Evolutionary conservation across 768 basidiomycete species (phyloP), one percentile per base, ranked within the genome.

Genomic region (Mycena crocata): DNA sequence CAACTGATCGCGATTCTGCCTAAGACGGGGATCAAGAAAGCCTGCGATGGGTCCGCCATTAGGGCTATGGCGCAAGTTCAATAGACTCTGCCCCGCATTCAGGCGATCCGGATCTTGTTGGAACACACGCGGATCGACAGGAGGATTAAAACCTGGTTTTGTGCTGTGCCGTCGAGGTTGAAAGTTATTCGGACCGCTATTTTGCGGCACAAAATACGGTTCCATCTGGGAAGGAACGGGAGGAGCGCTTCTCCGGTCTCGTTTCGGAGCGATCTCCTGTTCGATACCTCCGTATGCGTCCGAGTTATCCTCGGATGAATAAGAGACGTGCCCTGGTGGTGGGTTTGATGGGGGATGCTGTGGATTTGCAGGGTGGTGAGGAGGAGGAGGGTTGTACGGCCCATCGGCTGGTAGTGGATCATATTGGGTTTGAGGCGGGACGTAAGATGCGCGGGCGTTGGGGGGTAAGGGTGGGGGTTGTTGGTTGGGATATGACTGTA

Each of bases 221-320:
- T 58, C 60, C 32, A 17, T 46, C 17, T 42, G 21, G 26, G 32
- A 37, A 21, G 51, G 61, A 42, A 14, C 49, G 1, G 60, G 61
- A 46, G 61, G 66, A 4, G 50, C 61, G 39, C 66, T 67, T 7
- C 21, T 23, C 28, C 66, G 56, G 15, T 67, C 44, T 49, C 50
- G 66, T 21, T 28, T 46, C 4, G 61, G 57, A 23, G 40, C 13
- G 15, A 23, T 5, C 14, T 66, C 64, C 24, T 42, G 64, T 19
- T 57, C 68, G 2, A 70, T 70, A 32, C 68, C 68, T 31, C 64
- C 68, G n/a, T 70, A 70, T 10, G 68, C 68, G 7, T 19, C 56
- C 19, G 54, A 44, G 8, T 51, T 52, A 21, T 66, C 63, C 42
- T 66, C 64, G 26, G 68, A 65, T 30, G 56, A 40, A 34, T 40